phyloP scores from a whole-genome alignment of 2,329 filamentous ascomycete species.

The Leptographium radiaticola region DNA sequence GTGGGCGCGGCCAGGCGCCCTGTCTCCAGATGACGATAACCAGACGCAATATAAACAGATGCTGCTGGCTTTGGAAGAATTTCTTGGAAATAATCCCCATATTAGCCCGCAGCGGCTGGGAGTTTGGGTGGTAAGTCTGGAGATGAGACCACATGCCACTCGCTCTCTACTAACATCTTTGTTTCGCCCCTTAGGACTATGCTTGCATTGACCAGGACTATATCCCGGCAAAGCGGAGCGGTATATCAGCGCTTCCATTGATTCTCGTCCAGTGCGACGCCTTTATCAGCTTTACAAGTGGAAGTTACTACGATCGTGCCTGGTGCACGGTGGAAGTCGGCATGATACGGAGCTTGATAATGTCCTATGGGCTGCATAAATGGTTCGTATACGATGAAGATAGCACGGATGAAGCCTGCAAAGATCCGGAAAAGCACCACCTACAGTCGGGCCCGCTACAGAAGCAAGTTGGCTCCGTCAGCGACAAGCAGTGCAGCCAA shows the following conservation, averaged over 20 bases:
- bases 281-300: slow-evolving; percentile 24
- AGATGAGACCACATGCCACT: not conserved
- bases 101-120: slow-evolving; percentile 13
- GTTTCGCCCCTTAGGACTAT: slow-evolving; percentile 17
- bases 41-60: slow-evolving; percentile 21
- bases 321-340: slow-evolving; percentile 25
- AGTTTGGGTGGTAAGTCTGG: slow-evolving; percentile 18
- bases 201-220: slow-evolving; percentile 25
- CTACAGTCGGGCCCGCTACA: not conserved
- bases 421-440: not conserved
- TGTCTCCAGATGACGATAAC: slow-evolving; percentile 17
- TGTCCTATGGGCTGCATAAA: slow-evolving; percentile 14
- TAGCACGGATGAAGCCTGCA: not conserved
- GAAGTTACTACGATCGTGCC: slow-evolving; percentile 21
- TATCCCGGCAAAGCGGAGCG: slow-evolving; percentile 11
- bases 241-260: slow-evolving; percentile 22
- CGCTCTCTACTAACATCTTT: not conserved
- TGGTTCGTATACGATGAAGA: not conserved
- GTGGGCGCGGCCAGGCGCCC: slow-evolving; percentile 16
- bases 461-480: not conserved
- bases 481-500: not conserved
- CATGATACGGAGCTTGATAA: slow-evolving; percentile 19
- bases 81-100: slow-evolving; percentile 14
- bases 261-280: slow-evolving; percentile 25
- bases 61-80: slow-evolving; percentile 16